These are phyloP conservation scores for Camellia granthamiana DNA, from an alignment of 148 eudicot species.

Conservation along the genomic window DNA sequence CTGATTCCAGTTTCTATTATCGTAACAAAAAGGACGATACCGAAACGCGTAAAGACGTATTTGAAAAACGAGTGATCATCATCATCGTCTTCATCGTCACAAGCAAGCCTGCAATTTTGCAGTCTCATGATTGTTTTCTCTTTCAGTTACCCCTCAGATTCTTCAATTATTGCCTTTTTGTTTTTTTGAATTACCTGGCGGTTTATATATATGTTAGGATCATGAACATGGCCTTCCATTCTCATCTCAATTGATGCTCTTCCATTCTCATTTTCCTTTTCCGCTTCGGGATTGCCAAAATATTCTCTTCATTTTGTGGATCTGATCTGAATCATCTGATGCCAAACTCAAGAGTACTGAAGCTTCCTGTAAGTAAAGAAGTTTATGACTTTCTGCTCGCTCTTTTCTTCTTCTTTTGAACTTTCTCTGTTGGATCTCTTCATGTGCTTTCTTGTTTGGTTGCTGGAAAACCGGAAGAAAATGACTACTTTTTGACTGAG, in stretches of 20 bases:
- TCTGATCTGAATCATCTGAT: slow-evolving; percentile 3
- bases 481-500: too few species aligned
- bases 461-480: too few species aligned
- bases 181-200: too few species aligned
- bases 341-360: not conserved
- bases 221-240: slow-evolving; percentile 10
- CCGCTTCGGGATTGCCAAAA: slow-evolving; percentile 2
- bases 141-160: not conserved
- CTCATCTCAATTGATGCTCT: not conserved
- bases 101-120: slow-evolving; percentile 1
- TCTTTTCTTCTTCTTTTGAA: not conserved
- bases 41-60: not conserved
- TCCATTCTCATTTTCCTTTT: not conserved
- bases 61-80: not conserved
- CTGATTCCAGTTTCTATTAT: not conserved
- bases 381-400: not conserved
- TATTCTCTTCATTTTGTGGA: slow-evolving; percentile 16
- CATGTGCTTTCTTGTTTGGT: too few species aligned
- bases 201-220: too few species aligned
- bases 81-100: not conserved
- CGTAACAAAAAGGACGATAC: slow-evolving; percentile 1
- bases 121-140: not conserved
- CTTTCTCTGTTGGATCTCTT: not conserved
- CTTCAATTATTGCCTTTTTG: too few species aligned
- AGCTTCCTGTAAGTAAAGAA: not conserved